Base-by-base conservation (phyloP, 2,329 filamentous ascomycete species). In the Penicillium griseofulvum region DNA sequence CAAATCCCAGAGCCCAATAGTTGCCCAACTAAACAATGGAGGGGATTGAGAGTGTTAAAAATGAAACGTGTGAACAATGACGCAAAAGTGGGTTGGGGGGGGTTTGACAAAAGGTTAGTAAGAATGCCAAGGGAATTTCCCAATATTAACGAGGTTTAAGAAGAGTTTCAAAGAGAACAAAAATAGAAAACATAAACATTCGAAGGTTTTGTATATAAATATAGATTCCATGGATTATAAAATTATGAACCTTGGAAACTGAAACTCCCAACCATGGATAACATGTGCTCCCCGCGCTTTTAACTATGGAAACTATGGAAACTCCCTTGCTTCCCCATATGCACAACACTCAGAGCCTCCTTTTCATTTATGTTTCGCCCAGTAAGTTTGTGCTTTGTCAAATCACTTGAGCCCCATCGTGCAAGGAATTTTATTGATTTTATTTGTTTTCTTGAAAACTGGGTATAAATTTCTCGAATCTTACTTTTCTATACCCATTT, bases 71-170 rank as follows among this genome's bases (percentile, higher is more conserved):
- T 26, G 39, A 44, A 54, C 47, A 54, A 54, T 54, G 52, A 53
- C 50, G 50, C 38, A 43, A 50, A 52, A 45, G 52, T 54, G 52
- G 46, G 46, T 45, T 54, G 52, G 33, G 28, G 41, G 52, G 33
- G 28, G 41, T 45, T 31, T 36, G 33, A 51, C 52, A 28, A 51
- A 54, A 51, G 24, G 42, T 47, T 52, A 47, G 42, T 47, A 38
- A 46, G 41, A 19, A 29, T 14, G 42, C 49, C 49, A 52, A 47
- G 33, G 9, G 7, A 17, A 29, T 38, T 42, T 8, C 38, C 38
- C 29, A 22, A 6, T 6, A 4, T 31, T 52, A 37, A 28, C n/a
- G 26, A n/a, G 10, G 7, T 29, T 2, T 2, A 22, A 33, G 7
- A 41, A 22, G 12, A 22, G 22, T 22, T 22, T 22, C 22, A 22